Conservation (phyloP, 768 basidiomycete species). For the Kwoniella heveanensis region DNA sequence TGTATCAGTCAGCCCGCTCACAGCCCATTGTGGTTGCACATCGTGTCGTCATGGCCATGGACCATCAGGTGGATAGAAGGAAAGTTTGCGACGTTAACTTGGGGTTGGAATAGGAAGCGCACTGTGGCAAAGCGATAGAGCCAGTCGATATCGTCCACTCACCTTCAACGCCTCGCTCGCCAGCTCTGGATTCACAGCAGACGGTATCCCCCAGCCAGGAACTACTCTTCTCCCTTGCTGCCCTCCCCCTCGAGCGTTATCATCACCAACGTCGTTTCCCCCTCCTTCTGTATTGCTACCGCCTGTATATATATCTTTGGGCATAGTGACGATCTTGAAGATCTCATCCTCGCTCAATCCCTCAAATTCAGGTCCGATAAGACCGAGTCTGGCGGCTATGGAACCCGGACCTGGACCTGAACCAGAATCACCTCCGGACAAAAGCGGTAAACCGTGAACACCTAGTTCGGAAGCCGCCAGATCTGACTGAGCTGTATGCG, state of each 20-base stretch:
- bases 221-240: not conserved
- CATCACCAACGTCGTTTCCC: not conserved
- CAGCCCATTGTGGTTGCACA: too few relatives aligned
- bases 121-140: too few relatives aligned
- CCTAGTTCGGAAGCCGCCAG: conserved; percentile 24
- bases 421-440: too few relatives aligned
- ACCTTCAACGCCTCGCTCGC: conserved; percentile 34
- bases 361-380: conserved; percentile 9
- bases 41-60: too few relatives aligned
- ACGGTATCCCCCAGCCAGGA: conserved; percentile 53
- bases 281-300: conserved; percentile 6
- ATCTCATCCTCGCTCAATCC: conserved; percentile 46
- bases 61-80: too few relatives aligned
- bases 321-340: conserved; percentile 34
- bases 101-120: too few relatives aligned
- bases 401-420: not conserved
- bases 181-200: conserved; percentile 30
- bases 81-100: too few relatives aligned
- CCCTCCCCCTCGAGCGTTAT: too few relatives aligned
- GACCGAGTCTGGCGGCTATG: not conserved
- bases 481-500: conserved; percentile 40
- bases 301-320: conserved; percentile 18
- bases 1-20: too few relatives aligned
- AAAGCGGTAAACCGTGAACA: not conserved
- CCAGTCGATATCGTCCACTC: conserved; percentile 6